A percentile compares a stretch with the other conserved stretches of the same genome.
phyloP scores from a whole-genome alignment of 768 basidiomycete species.

The Phylloporus sp. region DNA sequence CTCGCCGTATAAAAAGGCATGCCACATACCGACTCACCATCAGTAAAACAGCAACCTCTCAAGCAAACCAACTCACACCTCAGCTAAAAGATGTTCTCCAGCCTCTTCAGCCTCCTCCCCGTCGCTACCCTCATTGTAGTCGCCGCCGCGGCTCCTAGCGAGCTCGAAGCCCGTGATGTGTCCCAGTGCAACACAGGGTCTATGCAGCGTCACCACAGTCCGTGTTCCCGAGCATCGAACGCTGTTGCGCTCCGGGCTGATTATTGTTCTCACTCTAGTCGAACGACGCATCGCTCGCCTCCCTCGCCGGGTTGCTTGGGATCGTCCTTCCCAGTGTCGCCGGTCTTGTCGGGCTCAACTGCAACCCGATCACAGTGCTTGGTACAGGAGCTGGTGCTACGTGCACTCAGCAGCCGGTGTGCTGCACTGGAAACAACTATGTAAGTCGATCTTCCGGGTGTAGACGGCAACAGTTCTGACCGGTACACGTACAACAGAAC shows the following conservation, averaged over 20 bases:
- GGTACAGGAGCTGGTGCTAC: background rate
- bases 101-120: constrained; percentile 4
- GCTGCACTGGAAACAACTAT: constrained; percentile 10
- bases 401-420: constrained; percentile 15
- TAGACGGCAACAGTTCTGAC: background rate
- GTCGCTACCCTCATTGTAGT: constrained; percentile 5
- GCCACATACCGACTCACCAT: background rate
- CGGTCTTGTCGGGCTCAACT: constrained; percentile 7
- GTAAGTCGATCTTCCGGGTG: constrained; percentile 1
- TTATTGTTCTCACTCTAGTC: background rate
- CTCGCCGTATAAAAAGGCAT: constrained; percentile 7
- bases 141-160: constrained; percentile 7
- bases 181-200: constrained; percentile 11
- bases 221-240: background rate
- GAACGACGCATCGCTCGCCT: background rate
- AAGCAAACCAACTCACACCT: background rate
- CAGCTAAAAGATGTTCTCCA: constrained; percentile 2
- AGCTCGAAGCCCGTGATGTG: background rate
- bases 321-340: background rate
- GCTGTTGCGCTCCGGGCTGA: background rate
- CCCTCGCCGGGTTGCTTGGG: constrained; percentile 1
- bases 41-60: background rate
- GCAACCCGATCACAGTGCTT: background rate
- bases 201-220: background rate
- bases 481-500: background rate